These are phyloP conservation scores for Paramecium caudatum DNA, from an alignment of 73 alveolate genomes.

Conservation along the genomic window DNA sequence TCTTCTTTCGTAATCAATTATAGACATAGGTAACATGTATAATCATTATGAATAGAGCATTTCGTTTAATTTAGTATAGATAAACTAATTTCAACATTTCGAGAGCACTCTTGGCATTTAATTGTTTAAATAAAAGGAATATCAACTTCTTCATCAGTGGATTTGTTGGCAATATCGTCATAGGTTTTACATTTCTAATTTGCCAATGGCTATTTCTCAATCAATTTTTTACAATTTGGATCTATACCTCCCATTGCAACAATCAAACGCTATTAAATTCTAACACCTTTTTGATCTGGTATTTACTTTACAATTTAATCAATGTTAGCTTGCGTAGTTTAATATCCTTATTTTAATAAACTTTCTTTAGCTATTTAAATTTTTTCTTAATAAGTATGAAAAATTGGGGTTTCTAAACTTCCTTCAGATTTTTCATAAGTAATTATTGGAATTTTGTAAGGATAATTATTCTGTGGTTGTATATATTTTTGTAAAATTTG, in stretches of 20 bases:
- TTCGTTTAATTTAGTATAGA: background rate
- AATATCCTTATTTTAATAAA: background rate
- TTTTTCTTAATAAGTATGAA: background rate
- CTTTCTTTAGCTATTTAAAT: background rate
- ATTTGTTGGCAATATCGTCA: background rate
- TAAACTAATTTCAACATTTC: conserved; percentile 1
- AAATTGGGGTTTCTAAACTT: background rate
- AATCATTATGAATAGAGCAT: conserved; percentile 14
- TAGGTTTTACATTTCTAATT: background rate
- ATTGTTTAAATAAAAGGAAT: conserved; percentile 3
- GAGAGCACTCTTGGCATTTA: background rate
- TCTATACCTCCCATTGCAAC: conserved; percentile 2
- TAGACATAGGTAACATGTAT: conserved; percentile 26
- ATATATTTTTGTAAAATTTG: background rate
- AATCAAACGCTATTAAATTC: background rate
- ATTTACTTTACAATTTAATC: background rate
- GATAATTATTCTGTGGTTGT: background rate
- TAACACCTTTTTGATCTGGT: background rate
- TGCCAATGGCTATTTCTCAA: too few relatives aligned
- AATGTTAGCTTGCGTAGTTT: background rate
- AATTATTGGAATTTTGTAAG: background rate
- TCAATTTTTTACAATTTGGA: background rate
- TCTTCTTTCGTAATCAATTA: background rate
- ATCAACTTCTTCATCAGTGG: background rate
- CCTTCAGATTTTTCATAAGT: background rate